Base-by-base conservation (phyloP, 108 stramenopile genomes). In the Cyclotella baltica region DNA sequence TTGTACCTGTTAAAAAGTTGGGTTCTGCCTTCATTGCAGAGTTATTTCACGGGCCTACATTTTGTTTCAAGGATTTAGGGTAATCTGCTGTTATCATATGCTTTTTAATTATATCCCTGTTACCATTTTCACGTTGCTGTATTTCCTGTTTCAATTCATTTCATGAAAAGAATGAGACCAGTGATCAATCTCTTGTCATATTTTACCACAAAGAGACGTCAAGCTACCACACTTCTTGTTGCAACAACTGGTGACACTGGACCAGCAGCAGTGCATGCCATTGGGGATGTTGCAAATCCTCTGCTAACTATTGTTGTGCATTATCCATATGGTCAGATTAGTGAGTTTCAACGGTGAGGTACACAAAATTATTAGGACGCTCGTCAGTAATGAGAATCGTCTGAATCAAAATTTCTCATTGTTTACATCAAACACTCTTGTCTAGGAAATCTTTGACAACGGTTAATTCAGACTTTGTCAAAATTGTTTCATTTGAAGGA, bases 61-160 rank as follows among this genome's bases (percentile, higher is more conserved):
- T 87, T 81, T 95, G 95, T 75, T 97, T 97, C 85, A 97, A 97
- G 81, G 97, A 97, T 76, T 70, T 97, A 30, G 95, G 96, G 75
- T 80, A 48, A 70, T 77, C 47, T 57, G 30, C 22, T 48, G n/a
- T n/a, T n/a, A 2, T 48, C 6, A 2, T n/a, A 6, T n/a, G 13
- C 6, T 43, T 13, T 22, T 40, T 52, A 38, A 18, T 47, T 76
- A 1, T 47, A 50, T 62, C 6, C 35, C 33, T 40, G 23, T 16
- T 68, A 20, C 23, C 33, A 20, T 53, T 25, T 2, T 63, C 1
- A 55, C n/a, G 28, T 55, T 46, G 27, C 18, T 29, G 8, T 34
- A 46, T 9, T 15, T 50, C 31, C 9, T 67, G 4, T 59, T 23
- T 22, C 53, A 57, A 27, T 31, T 5, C 46, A 46, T 52, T 4